These are phyloP conservation scores for Cryomyces minteri DNA, from an alignment of 495 filamentous ascomycete species.

Conservation along the genomic window DNA sequence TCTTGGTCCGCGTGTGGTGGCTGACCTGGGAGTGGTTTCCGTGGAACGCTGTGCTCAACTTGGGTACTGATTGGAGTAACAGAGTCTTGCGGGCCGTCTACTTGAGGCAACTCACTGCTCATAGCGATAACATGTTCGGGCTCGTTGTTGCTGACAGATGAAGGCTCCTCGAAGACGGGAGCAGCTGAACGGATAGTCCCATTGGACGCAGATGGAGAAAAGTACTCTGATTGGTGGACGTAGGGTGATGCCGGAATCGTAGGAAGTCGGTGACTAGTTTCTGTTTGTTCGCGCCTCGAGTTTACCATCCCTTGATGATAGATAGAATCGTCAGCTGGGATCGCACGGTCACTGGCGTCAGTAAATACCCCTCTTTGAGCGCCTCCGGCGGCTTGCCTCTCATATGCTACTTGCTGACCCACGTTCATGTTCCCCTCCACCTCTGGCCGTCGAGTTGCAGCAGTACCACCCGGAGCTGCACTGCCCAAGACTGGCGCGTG, in stretches of 20 bases:
- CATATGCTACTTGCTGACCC: constrained; percentile 1
- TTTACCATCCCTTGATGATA: constrained; percentile 1
- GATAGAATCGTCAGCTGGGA: constrained; percentile 8
- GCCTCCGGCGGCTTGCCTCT: constrained; percentile 12
- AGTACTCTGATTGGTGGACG: constrained; percentile 3
- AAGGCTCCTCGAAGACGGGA: background rate
- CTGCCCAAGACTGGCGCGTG: constrained; percentile 14
- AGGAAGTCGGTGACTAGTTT: constrained; percentile 13
- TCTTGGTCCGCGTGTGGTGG: constrained; percentile 6
- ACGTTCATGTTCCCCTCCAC: background rate
- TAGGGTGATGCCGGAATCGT: constrained; percentile 22
- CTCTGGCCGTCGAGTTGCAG: constrained; percentile 19
- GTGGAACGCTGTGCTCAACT: constrained; percentile 4
- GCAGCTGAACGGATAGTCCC: background rate
- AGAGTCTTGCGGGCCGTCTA: no score
- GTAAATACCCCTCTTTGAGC: constrained; percentile 10
- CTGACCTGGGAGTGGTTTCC: constrained; percentile 14
- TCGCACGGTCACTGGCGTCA: constrained; percentile 3
- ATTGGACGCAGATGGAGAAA: background rate
- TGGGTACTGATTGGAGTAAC: no score
- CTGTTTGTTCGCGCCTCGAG: constrained; percentile 5
- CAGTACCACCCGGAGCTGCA: constrained; percentile 22
- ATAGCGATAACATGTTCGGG: no score
- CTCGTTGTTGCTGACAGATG: no score
- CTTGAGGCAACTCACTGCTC: no score